Evolutionary conservation across 305 asterid species (phyloP).

Genomic region (Striga hermonthica): DNA sequence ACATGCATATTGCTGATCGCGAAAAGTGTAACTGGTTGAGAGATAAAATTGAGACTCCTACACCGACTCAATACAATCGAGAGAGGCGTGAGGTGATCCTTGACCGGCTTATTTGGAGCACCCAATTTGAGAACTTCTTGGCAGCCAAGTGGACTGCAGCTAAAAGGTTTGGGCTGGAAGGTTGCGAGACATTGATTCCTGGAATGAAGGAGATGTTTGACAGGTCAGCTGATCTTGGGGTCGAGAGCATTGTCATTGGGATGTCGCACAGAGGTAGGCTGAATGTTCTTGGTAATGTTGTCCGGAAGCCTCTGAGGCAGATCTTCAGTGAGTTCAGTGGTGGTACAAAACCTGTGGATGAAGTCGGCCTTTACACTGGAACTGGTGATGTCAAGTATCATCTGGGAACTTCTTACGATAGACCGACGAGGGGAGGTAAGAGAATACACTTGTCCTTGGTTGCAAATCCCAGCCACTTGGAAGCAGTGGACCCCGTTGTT

Average conservation of each 20-base stretch:
- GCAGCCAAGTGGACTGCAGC: slow-evolving; percentile 13
- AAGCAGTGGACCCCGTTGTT: slow-evolving; percentile 1
- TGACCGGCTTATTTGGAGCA: slow-evolving; percentile 9
- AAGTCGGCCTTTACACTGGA: slow-evolving; percentile 11
- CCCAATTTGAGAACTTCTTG: slow-evolving; percentile 3
- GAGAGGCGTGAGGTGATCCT: slow-evolving; percentile 6
- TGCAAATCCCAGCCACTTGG: slow-evolving; percentile 10
- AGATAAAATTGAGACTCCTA: slow-evolving; percentile 1
- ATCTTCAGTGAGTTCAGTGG: not conserved
- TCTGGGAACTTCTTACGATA: slow-evolving; percentile 1
- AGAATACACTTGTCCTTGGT: slow-evolving; percentile 7
- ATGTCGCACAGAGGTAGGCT: slow-evolving; percentile 3
- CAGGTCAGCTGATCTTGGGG: slow-evolving; percentile 7
- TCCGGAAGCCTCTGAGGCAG: slow-evolving; percentile 5
- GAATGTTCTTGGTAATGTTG: slow-evolving; percentile 8
- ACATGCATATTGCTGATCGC: slow-evolving; percentile 6
- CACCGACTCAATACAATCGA: slow-evolving; percentile 2
- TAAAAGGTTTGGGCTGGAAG: slow-evolving; percentile 5
- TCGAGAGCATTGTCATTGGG: slow-evolving; percentile 10
- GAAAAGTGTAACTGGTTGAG: slow-evolving; percentile 5
- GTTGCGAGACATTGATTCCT: slow-evolving; percentile 5
- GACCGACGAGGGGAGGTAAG: slow-evolving; percentile 7
- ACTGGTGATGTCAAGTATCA: slow-evolving; percentile 9
- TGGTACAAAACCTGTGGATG: slow-evolving; percentile 13
- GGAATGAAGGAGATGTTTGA: slow-evolving; percentile 11